These are phyloP conservation scores for Naganishia liquefaciens DNA, from an alignment of 1,284 basidiomycete species.

Conservation along the genomic window DNA sequence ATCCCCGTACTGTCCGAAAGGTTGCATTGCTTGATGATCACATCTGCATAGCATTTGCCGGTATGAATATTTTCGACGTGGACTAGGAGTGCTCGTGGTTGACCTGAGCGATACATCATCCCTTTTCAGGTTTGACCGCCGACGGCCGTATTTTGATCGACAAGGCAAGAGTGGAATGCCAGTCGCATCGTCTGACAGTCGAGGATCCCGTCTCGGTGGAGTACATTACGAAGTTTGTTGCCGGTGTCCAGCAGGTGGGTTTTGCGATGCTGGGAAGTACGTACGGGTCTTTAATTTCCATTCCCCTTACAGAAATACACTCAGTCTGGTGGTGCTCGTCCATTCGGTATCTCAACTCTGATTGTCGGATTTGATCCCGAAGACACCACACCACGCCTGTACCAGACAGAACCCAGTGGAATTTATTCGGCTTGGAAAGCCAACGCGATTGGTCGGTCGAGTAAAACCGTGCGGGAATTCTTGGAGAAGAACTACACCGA, in stretches of 20 bases:
- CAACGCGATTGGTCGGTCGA: conserved; percentile 94
- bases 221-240: conserved; percentile 97
- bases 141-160: conserved; percentile 98
- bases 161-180: conserved; percentile 96
- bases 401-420: conserved; percentile 96
- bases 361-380: conserved; percentile 97
- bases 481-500: conserved; percentile 98
- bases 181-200: conserved; percentile 94
- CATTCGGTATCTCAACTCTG: conserved; percentile 96
- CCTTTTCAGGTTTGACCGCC: conserved; percentile 80
- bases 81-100: conserved; percentile 5
- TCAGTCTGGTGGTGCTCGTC: conserved; percentile 97
- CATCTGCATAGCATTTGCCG: conserved; percentile 94
- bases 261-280: neutral
- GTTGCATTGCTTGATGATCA: conserved; percentile 99
- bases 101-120: conserved; percentile 12
- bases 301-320: conserved; percentile 77
- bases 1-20: conserved; percentile 95
- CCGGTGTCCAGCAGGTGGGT: conserved; percentile 91
- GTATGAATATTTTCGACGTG: conserved; percentile 57
- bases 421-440: conserved; percentile 99
- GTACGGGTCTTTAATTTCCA: neutral
- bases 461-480: conserved; percentile 98
- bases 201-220: conserved; percentile 98
- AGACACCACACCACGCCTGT: conserved; percentile 82